A percentile compares a stretch with the other conserved stretches of the same genome.
Conservation (phyloP, 1,284 basidiomycete species). For the Moesziomyces sp. region DNA sequence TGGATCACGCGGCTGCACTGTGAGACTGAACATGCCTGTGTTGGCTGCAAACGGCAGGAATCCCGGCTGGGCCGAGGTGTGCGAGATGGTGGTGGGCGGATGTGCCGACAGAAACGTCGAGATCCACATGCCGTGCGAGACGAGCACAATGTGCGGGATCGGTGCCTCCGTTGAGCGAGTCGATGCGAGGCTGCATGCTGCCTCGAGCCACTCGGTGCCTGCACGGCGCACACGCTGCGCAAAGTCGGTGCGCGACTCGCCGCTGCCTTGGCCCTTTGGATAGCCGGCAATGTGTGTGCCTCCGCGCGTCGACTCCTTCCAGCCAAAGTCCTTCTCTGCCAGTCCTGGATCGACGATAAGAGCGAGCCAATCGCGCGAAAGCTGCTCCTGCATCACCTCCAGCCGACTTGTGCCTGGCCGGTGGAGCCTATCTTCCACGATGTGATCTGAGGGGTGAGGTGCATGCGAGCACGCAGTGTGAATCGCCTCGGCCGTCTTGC, state of each 20-base stretch:
- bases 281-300: slow-evolving; percentile 44
- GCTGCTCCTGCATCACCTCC: background rate
- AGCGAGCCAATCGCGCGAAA: background rate
- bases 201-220: slow-evolving; percentile 28
- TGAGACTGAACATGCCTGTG: slow-evolving; percentile 54
- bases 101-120: slow-evolving; percentile 48
- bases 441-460: background rate
- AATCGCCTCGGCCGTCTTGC: slow-evolving; percentile 52
- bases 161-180: background rate
- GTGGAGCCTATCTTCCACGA: slow-evolving; percentile 5
- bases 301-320: slow-evolving; percentile 49
- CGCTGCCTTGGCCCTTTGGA: slow-evolving; percentile 25
- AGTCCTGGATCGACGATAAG: slow-evolving; percentile 31
- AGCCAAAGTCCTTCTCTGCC: slow-evolving; percentile 52
- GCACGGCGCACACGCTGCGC: slow-evolving; percentile 17
- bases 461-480: slow-evolving; percentile 15
- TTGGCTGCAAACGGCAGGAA: slow-evolving; percentile 50
- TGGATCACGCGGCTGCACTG: slow-evolving; percentile 8
- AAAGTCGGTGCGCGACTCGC: slow-evolving; percentile 33
- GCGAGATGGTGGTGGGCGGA: slow-evolving; percentile 36
- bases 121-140: slow-evolving; percentile 64
- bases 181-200: slow-evolving; percentile 6
- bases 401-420: background rate
- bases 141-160: slow-evolving; percentile 53
- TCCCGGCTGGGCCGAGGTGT: slow-evolving; percentile 17